Evolutionary conservation across 2,329 filamentous ascomycete genomes (phyloP), one percentile per base, ranked within the genome.

Genomic region (Ophiostoma quercus): DNA sequence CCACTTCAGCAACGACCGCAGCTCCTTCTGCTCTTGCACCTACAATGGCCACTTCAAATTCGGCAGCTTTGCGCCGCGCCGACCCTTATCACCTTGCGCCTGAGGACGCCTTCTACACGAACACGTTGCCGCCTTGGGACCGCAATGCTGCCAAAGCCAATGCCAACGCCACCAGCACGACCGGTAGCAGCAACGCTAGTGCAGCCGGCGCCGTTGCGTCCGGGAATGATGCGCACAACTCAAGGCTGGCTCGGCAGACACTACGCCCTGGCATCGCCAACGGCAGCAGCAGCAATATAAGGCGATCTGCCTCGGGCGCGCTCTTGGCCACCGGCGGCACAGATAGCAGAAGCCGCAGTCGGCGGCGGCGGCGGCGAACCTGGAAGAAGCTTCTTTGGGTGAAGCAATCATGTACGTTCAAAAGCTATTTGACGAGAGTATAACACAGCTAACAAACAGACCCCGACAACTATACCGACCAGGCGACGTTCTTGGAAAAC

Each of bases 361-460:
- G 90, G 66, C 76, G 76, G 62, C 84, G 88, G 75, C 84, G 89
- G 73, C 92, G 89, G 76, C 87, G 88, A 67, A 87, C 87, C 12
- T 98, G 94, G 92, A 96, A 96, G 84, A 98, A 98, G 82, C 81
- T 99, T 74, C 85, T 99, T 69, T 99, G 95, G 95, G 94, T 99
- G 77, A 97, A 96, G 80, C 95, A 98, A 78, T 92, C 91, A 43
- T 97, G 91, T 94, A 82, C 73, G 69, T 69, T 66, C 66, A 68
- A 2, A 25, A 39, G n/a, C 12, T 43, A 5, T 34, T 34, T 34
- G 5, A 34, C 4, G 7, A 19, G 6, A n/a, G 16, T 29, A 47
- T 19, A 47, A 3, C 1, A 2, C 43, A n/a, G 66, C 71, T 68
- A 16, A 69, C 74, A 94, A 8, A 63, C 74, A 94, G 92, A 96